These are phyloP conservation scores for Apodospora peruviana DNA, from an alignment of 495 filamentous ascomycete species.

Conservation along the genomic window DNA sequence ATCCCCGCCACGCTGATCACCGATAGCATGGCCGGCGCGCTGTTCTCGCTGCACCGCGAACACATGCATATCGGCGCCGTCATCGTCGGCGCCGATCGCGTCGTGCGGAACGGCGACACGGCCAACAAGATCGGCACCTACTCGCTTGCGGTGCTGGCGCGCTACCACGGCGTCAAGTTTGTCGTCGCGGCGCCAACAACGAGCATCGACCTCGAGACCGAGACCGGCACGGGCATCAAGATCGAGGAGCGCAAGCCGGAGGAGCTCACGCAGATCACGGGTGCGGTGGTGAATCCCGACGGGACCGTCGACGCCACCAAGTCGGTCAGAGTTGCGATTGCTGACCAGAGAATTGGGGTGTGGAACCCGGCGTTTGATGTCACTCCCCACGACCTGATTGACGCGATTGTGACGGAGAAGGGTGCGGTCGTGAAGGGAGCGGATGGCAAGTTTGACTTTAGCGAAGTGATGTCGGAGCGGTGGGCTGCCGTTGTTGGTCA, in stretches of 20 bases:
- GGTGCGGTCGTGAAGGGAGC: constrained; percentile 74
- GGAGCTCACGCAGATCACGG: constrained; percentile 77
- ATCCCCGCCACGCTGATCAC: constrained; percentile 93
- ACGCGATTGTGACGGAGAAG: constrained; percentile 89
- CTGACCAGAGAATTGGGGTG: constrained; percentile 72
- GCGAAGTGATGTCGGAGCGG: constrained; percentile 43
- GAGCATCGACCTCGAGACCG: constrained; percentile 81
- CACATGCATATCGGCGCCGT: constrained; percentile 67
- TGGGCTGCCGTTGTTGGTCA: constrained; percentile 31
- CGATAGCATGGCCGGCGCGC: constrained; percentile 89
- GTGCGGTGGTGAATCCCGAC: constrained; percentile 52
- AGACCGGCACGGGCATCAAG: constrained; percentile 66
- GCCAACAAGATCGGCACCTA: constrained; percentile 99
- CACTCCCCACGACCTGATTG: constrained; percentile 78
- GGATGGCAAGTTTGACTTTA: constrained; percentile 73
- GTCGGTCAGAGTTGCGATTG: constrained; percentile 69
- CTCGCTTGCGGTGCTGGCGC: constrained; percentile 76
- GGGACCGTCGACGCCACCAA: constrained; percentile 44
- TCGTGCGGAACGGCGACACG: constrained; percentile 94
- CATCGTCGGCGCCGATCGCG: constrained; percentile 90
- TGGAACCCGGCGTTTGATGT: constrained; percentile 99
- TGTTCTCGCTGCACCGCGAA: constrained; percentile 57
- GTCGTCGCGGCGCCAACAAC: constrained; percentile 92
- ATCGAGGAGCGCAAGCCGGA: constrained; percentile 79
- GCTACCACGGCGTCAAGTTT: constrained; percentile 84